phyloP scores from a whole-genome alignment of 1,139 yeast species.

The Debaryomyces udenii region DNA sequence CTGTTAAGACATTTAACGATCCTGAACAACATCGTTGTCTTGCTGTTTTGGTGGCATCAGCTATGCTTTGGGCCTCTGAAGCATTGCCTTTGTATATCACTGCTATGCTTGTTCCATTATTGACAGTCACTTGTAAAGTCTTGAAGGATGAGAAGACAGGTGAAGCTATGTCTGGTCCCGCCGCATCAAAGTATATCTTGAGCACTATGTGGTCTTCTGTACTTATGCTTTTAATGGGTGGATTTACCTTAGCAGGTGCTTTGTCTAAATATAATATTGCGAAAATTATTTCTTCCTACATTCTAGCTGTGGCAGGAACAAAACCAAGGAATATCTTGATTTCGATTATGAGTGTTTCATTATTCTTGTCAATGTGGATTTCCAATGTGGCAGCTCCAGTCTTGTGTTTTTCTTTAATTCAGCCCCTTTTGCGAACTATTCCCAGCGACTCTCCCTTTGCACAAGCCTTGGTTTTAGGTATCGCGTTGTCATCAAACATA shows the following conservation, averaged over 20 bases:
- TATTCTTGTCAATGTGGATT: conserved; percentile 92
- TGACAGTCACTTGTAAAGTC: conserved; percentile 73
- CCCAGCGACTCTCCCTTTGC: conserved; percentile 80
- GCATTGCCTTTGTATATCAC: conserved; percentile 88
- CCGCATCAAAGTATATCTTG: conserved; percentile 76
- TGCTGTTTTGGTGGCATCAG: conserved; percentile 77
- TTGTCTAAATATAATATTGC: conserved; percentile 89
- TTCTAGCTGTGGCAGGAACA: conserved; percentile 82
- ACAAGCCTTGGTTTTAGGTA: conserved; percentile 82
- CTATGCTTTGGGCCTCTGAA: conserved; percentile 92
- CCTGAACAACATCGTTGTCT: conserved; percentile 74
- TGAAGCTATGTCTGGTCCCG: conserved; percentile 60
- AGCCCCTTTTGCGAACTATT: conserved; percentile 79
- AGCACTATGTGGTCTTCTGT: conserved; percentile 95
- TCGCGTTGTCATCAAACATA: conserved; percentile 86
- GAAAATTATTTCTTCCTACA: conserved; percentile 77
- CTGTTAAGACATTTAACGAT: conserved; percentile 64
- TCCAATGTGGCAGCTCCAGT: conserved; percentile 97
- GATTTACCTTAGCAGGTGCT: conserved; percentile 93
- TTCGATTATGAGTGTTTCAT: conserved; percentile 82
- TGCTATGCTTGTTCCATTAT: conserved; percentile 75
- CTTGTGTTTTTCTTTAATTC: conserved; percentile 83
- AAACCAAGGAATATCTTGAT: conserved; percentile 76
- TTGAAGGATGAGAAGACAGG: conserved; percentile 58
- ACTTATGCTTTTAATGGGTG: conserved; percentile 85